A percentile compares a stretch with the other conserved stretches of the same genome.
Evolutionary conservation across 176 grass and related monocot species (phyloP).

Genomic region (Thinopyrum elongatum): DNA sequence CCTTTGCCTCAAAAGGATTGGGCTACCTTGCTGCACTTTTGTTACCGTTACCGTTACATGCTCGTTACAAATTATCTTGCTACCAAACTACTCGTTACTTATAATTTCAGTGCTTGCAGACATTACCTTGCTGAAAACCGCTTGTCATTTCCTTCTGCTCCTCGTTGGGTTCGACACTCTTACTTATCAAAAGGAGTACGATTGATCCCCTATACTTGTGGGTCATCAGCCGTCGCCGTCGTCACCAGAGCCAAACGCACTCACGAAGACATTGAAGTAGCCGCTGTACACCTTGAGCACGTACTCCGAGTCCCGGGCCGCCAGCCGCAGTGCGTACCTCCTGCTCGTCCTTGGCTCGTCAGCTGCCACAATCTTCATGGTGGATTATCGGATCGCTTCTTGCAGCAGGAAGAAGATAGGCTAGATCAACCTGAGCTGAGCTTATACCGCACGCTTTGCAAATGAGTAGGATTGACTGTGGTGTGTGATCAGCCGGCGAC

Average conservation of each 20-base stretch:
- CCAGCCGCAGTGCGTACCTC: constrained; percentile 70
- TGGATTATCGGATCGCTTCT: not conserved
- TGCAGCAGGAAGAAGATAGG: not conserved
- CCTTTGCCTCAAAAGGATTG: too few species aligned
- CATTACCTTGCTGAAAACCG: too few species aligned
- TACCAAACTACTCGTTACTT: too few species aligned
- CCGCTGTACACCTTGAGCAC: constrained; percentile 67
- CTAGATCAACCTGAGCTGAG: not conserved
- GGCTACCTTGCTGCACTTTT: too few species aligned
- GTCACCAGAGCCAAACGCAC: constrained; percentile 30
- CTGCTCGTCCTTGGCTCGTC: constrained; percentile 7
- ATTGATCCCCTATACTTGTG: too few species aligned
- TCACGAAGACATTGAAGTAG: constrained; percentile 80
- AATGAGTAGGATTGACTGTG: not conserved
- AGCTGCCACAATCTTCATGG: constrained; percentile 37
- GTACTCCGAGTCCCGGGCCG: constrained; percentile 84
- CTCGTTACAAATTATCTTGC: too few species aligned
- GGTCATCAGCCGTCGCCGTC: not conserved
- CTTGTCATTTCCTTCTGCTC: too few species aligned
- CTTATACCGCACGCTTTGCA: not conserved
- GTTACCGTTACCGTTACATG: too few species aligned
- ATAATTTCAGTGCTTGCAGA: too few species aligned
- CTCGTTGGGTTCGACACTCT: too few species aligned
- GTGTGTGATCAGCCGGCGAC: not conserved
- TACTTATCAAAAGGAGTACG: too few species aligned